phyloP scores from a whole-genome alignment of 108 stramenopile species.

The Stephanodiscus minutulus region DNA sequence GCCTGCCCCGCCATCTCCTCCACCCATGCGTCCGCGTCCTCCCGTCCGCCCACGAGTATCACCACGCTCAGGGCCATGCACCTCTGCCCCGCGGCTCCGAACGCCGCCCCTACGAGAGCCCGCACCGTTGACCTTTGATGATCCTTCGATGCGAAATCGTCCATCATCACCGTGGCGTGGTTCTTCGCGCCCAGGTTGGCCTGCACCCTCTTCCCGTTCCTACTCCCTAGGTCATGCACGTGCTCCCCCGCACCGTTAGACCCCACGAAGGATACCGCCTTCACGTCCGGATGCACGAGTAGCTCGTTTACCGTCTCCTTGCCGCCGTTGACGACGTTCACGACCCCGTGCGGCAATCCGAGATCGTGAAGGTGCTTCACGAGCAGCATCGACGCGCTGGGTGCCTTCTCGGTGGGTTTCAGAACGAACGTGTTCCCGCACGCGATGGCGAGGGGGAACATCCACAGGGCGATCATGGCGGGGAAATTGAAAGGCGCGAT shows the following conservation, averaged over 20 bases:
- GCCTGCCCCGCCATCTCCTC: conserved; percentile 63
- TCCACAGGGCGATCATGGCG: conserved; percentile 96
- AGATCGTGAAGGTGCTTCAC: conserved; percentile 81
- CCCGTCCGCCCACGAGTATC: conserved; percentile 80
- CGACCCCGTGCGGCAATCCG: conserved; percentile 91
- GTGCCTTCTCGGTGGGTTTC: conserved; percentile 85
- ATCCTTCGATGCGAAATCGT: conserved; percentile 67
- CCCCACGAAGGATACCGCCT: conserved; percentile 95
- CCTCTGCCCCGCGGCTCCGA: conserved; percentile 95
- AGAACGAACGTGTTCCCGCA: conserved; percentile 84
- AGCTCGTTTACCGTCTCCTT: conserved; percentile 82
- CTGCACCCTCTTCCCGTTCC: conserved; percentile 88
- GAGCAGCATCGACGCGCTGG: conserved; percentile 67
- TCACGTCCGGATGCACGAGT: conserved; percentile 78
- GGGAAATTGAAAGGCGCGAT: conserved; percentile 96
- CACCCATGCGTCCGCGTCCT: conserved; percentile 54
- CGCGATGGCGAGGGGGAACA: conserved; percentile 85
- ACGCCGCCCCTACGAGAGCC: conserved; percentile 82
- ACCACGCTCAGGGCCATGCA: conserved; percentile 92
- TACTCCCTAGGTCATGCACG: conserved; percentile 82
- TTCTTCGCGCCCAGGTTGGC: conserved; percentile 97
- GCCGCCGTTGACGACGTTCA: conserved; percentile 92
- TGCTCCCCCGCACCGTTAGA: conserved; percentile 86
- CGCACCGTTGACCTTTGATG: conserved; percentile 68
- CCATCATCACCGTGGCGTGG: conserved; percentile 85